phyloP scores from a whole-genome alignment of 2,329 filamentous ascomycete genomes.

The Septoria petroselini region DNA sequence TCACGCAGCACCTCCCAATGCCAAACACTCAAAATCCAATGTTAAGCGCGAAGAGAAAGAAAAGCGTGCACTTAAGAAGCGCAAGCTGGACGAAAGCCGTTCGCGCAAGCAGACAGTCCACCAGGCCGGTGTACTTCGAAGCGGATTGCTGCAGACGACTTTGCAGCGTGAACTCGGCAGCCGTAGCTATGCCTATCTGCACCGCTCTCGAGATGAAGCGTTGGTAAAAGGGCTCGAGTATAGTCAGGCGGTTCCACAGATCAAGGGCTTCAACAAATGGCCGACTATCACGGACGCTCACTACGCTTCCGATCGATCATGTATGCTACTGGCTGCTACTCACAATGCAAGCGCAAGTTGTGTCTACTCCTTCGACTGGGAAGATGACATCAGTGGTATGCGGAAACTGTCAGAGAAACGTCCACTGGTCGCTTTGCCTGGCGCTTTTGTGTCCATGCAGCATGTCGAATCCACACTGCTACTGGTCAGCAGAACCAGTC shows the following conservation, averaged over 20 bases:
- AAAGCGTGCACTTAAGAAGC: conserved; percentile 34
- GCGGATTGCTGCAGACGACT: neutral
- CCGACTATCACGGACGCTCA: neutral
- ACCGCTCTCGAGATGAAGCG: conserved; percentile 1
- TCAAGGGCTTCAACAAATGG: neutral
- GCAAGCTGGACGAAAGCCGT: conserved; percentile 28
- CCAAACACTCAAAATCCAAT: conserved; percentile 45
- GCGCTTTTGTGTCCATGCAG: conserved; percentile 4
- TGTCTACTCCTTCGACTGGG: conserved; percentile 4
- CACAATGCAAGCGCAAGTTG: neutral
- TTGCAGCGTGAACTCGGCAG: conserved; percentile 5
- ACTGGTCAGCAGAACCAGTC: neutral
- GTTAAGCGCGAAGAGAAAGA: conserved; percentile 36
- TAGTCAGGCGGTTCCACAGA: neutral
- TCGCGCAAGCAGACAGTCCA: conserved; percentile 27
- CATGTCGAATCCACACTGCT: conserved; percentile 3
- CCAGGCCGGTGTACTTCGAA: conserved; percentile 1
- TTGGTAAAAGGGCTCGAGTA: neutral
- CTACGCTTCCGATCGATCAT: neutral
- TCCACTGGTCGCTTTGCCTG: conserved; percentile 3
- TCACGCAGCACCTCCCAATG: conserved; percentile 36
- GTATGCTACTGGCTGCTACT: conserved; percentile 4
- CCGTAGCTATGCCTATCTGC: neutral
- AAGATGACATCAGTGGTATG: neutral
- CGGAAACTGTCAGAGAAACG: neutral